Base-by-base conservation (phyloP, 345 rosid species). In the Punica granatum region DNA sequence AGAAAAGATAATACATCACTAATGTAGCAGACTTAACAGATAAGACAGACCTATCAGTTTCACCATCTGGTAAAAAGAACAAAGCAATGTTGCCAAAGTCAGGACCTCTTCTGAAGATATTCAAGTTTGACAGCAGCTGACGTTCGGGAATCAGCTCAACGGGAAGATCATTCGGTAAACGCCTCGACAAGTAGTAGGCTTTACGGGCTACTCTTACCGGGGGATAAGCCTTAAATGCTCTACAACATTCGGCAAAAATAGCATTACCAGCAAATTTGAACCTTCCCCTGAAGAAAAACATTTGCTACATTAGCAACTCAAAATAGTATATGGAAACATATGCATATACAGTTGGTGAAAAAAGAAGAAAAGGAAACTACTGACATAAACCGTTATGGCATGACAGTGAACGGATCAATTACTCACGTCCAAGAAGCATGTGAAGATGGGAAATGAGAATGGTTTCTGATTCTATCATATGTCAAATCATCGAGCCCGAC, bases 51-150 rank as follows among this genome's bases (percentile, higher is more conserved):
- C 96, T 37, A 11, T 37, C 76, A 64, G 60, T 39, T 35, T 46
- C 71, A 72, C 68, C 76, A 67, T 76, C 77, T 35, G 93, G 86
- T 73, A 73, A 80, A 70, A 92, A 73, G 71, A 78, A 92, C 14
- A 92, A 37, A 26, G 80, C 85, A 56, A 84, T 71, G 69, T 87
- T 83, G 15, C 12, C 41, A 31, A 84, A 76, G 36, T 80, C 75
- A 62, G 88, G 84, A 70, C 56, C 46, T 67, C 70, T 72, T 53
- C 63, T 49, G 53, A 67, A 51, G 75, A 81, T 54, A 83, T 32
- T 26, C 14, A 39, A 37, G 60, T 75, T 75, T 0, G 44, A 46
- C 74, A 69, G 72, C 69, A 73, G 48, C 53, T 65, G 37, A 56
- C 66, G 18, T 28, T 64, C 54, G 48, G 81, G 88, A 76, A 85